phyloP scores from a whole-genome alignment of 176 grass and related monocot genomes.

The Zoysia japonica region DNA sequence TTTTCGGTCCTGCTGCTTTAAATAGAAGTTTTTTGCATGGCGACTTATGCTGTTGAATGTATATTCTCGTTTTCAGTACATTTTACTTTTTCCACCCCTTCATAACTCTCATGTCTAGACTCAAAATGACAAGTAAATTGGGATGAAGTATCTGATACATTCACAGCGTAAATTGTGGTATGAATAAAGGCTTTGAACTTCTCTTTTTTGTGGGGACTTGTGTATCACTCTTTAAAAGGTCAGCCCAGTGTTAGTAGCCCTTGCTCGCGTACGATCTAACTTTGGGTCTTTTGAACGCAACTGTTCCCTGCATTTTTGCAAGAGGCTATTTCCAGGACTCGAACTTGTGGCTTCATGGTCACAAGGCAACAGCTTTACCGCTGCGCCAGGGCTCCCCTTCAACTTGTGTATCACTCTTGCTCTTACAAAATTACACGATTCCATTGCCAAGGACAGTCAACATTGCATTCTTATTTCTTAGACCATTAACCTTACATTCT shows the following conservation, averaged over 20 bases:
- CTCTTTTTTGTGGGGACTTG: slow-evolving; percentile 9
- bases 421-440: not conserved
- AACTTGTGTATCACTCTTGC: not conserved
- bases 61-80: no score
- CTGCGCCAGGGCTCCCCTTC: no score
- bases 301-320: no score
- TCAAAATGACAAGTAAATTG: no score
- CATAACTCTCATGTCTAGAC: no score
- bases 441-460: not conserved
- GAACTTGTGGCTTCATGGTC: no score
- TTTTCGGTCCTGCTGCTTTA: not conserved
- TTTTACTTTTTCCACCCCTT: no score
- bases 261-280: no score
- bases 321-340: no score
- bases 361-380: no score
- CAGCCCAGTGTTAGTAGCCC: no score
- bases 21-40: not conserved
- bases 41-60: not conserved
- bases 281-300: no score
- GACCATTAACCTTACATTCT: slow-evolving; percentile 16
- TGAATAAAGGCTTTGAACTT: not conserved
- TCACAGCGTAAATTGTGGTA: not conserved
- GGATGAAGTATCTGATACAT: not conserved
- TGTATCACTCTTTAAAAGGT: not conserved
- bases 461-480: not conserved